phyloP scores from a whole-genome alignment of 2,329 filamentous ascomycete genomes.

The Colletotrichum cereale region DNA sequence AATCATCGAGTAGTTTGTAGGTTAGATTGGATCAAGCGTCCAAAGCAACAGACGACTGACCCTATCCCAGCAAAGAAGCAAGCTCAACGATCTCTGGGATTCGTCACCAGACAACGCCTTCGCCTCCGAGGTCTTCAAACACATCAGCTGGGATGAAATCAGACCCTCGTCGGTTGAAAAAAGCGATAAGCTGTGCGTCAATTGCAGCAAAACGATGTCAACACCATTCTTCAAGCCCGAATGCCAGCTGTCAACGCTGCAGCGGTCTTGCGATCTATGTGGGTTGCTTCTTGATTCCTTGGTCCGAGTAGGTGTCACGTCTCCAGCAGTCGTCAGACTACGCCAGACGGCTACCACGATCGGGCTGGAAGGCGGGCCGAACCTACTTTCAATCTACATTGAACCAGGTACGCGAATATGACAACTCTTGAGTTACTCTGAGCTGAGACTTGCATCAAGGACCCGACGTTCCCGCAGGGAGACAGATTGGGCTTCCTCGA shows the following conservation, averaged over 20 bases:
- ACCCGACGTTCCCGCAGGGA: not conserved
- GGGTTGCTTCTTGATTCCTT: slow-evolving; percentile 4
- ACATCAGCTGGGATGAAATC: not conserved
- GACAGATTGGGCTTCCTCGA: slow-evolving; percentile 1
- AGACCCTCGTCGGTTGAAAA: not conserved
- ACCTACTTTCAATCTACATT: slow-evolving; percentile 24
- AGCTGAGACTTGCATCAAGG: not conserved
- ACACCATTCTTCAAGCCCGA: not conserved
- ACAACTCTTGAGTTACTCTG: not conserved
- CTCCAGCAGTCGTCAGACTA: not conserved
- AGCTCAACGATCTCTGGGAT: slow-evolving; percentile 19
- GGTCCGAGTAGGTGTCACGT: not conserved
- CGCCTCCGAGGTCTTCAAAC: not conserved
- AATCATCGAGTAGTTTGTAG: slow-evolving; percentile 1
- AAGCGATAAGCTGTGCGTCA: not conserved
- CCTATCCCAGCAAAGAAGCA: slow-evolving; percentile 2
- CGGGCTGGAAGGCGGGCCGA: slow-evolving; percentile 1
- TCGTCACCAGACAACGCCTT: slow-evolving; percentile 11
- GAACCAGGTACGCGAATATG: slow-evolving; percentile 2
- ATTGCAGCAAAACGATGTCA: not conserved
- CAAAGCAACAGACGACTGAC: not conserved
- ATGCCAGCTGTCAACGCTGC: not conserved
- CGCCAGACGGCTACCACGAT: not conserved
- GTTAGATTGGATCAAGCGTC: not conserved
- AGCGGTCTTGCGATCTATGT: slow-evolving; percentile 6